These are phyloP conservation scores for Fomitiporia mediterranea DNA, from an alignment of 1,284 basidiomycete species.

Conservation along the genomic window DNA sequence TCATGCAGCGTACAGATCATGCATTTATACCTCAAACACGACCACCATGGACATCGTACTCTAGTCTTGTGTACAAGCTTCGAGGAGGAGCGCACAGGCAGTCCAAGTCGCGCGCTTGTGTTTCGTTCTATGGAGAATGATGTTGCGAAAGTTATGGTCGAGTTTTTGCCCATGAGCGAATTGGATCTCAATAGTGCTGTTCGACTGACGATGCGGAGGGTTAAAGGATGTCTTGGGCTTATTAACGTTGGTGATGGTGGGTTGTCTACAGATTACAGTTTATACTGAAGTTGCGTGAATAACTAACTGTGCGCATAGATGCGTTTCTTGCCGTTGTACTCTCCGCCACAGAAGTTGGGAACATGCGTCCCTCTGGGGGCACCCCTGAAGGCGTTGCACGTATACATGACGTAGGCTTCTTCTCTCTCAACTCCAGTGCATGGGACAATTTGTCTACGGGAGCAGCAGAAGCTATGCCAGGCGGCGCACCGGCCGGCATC, in stretches of 20 bases:
- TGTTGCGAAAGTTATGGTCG: conserved; percentile 68
- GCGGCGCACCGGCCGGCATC: too few relatives aligned
- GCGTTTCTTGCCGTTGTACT: conserved; percentile 77
- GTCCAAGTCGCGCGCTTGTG: conserved; percentile 57
- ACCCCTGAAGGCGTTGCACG: conserved; percentile 60
- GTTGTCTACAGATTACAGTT: conserved; percentile 25
- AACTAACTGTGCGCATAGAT: conserved; percentile 41
- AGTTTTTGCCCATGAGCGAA: conserved; percentile 71
- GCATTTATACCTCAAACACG: conserved; percentile 67
- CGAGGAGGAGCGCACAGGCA: conserved; percentile 56
- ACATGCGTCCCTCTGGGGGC: conserved; percentile 58
- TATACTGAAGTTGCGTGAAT: background rate
- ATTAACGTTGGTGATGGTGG: conserved; percentile 65
- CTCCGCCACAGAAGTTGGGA: conserved; percentile 73
- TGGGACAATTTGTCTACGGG: conserved; percentile 64
- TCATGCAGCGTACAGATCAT: conserved; percentile 30
- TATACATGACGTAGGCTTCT: conserved; percentile 78
- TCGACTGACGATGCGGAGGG: conserved; percentile 56
- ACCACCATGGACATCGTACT: conserved; percentile 43
- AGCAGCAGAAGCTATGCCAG: background rate
- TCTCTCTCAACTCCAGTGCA: conserved; percentile 59
- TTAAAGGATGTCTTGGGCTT: conserved; percentile 81
- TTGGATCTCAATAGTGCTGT: conserved; percentile 63
- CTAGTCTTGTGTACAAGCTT: conserved; percentile 68
- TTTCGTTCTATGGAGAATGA: conserved; percentile 61